phyloP scores from a whole-genome alignment of 2,329 filamentous ascomycete genomes.

The Xylariaceae sp. region DNA sequence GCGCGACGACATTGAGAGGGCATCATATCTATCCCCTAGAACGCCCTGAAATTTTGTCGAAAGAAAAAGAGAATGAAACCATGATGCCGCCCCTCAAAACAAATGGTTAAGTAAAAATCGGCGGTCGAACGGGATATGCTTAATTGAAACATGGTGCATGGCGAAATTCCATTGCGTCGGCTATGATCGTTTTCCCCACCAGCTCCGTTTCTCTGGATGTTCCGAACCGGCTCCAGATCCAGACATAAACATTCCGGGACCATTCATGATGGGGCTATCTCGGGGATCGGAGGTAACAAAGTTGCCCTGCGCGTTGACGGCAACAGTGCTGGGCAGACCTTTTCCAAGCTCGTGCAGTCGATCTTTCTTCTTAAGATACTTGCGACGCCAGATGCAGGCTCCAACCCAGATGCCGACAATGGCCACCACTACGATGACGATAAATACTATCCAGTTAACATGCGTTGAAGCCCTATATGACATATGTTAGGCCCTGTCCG shows the following conservation, averaged over 20 bases:
- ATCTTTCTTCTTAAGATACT: conserved; percentile 68
- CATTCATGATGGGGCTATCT: conserved; percentile 28
- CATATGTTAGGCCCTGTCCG: conserved; percentile 4
- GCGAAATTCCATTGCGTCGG: neutral
- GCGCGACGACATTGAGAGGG: neutral
- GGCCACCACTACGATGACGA: conserved; percentile 67
- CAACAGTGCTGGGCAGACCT: conserved; percentile 37
- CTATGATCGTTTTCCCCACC: conserved; percentile 35
- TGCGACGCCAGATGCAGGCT: conserved; percentile 67
- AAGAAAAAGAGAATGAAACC: conserved; percentile 6
- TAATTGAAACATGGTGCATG: conserved; percentile 1
- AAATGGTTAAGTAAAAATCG: conserved; percentile 1
- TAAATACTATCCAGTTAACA: conserved; percentile 77
- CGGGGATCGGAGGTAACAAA: conserved; percentile 29
- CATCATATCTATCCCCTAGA: conserved; percentile 8
- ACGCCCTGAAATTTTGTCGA: conserved; percentile 13
- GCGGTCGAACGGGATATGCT: neutral
- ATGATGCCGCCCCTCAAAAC: conserved; percentile 9
- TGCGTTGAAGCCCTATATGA: conserved; percentile 60
- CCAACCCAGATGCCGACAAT: conserved; percentile 64
- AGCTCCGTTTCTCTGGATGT: conserved; percentile 43
- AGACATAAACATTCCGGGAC: conserved; percentile 39
- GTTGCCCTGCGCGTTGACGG: conserved; percentile 34
- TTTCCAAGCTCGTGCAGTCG: conserved; percentile 49
- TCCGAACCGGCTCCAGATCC: conserved; percentile 32